Conservation (phyloP, 2,329 filamentous ascomycete genomes). For the Xylariomycetidae sp. region DNA sequence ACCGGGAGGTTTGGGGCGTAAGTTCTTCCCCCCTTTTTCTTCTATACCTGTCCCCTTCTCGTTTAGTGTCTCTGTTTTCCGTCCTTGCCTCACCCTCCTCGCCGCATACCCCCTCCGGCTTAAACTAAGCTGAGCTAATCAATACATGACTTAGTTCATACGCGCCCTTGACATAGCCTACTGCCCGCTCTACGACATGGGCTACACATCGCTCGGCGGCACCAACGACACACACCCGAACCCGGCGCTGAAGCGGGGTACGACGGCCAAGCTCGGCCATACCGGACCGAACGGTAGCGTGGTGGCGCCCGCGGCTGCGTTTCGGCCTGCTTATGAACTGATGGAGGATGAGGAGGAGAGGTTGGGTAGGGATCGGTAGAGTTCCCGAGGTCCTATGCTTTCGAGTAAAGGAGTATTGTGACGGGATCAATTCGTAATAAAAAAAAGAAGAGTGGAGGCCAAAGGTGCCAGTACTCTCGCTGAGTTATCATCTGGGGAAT, state of each 20-base stretch:
- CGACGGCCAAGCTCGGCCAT: conserved; percentile 13
- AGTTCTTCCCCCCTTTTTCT: conserved; percentile 36
- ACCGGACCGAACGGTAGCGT: conserved; percentile 25
- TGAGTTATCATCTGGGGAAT: no score
- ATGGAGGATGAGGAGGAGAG: conserved; percentile 73
- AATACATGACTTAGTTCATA: conserved; percentile 79
- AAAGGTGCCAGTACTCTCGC: no score
- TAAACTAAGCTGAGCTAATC: no score
- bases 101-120: no score
- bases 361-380: conserved; percentile 60
- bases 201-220: conserved; percentile 90
- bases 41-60: no score
- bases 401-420: no score
- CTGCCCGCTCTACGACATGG: conserved; percentile 78
- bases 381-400: no score
- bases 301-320: conserved; percentile 40
- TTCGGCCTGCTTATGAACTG: conserved; percentile 72
- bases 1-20: conserved; percentile 89
- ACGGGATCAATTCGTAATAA: no score
- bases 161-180: conserved; percentile 75
- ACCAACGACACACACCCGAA: conserved; percentile 87
- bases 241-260: conserved; percentile 56
- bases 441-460: no score
- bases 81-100: no score
- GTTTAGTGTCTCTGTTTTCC: conserved; percentile 1